Evolutionary conservation across 495 filamentous ascomycete genomes (phyloP).

Genomic region (Penicillium ochrochloron): DNA sequence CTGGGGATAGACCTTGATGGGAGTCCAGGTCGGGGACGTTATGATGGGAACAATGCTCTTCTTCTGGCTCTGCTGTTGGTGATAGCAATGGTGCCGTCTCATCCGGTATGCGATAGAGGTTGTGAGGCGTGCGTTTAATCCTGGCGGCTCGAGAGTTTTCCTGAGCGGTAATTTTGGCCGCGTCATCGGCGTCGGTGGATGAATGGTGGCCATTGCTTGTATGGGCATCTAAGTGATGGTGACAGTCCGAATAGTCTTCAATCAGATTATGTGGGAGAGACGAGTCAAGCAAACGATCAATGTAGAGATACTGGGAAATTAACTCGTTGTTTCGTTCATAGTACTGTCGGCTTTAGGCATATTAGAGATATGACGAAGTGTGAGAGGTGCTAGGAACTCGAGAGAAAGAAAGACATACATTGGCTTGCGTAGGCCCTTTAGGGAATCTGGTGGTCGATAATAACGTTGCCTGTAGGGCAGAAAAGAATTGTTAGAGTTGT

Average conservation of each 20-base stretch:
- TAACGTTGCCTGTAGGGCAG: conserved; percentile 36
- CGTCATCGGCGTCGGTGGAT: not conserved
- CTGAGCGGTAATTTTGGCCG: conserved; percentile 20
- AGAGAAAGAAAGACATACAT: conserved; percentile 32
- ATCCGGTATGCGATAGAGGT: conserved; percentile 75
- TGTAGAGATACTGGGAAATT: conserved; percentile 86
- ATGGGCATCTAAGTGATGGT: conserved; percentile 28
- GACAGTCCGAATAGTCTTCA: conserved; percentile 68
- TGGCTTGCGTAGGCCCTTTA: conserved; percentile 33
- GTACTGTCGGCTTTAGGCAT: conserved; percentile 62
- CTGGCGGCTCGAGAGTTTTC: conserved; percentile 35
- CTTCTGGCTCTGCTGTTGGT: conserved; percentile 24
- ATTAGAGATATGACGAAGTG: not conserved
- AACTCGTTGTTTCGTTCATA: conserved; percentile 84
- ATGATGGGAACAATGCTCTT: conserved; percentile 34
- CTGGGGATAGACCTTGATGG: conserved; percentile 57
- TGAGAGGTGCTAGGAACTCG: not conserved
- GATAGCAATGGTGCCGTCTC: conserved; percentile 67
- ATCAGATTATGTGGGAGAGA: conserved; percentile 84
- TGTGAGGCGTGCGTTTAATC: conserved; percentile 78
- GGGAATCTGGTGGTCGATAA: conserved; percentile 35
- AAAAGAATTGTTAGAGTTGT: not conserved
- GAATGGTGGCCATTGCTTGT: conserved; percentile 18
- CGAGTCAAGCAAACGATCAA: conserved; percentile 88
- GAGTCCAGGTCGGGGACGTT: conserved; percentile 43